Evolutionary conservation across 495 filamentous ascomycete genomes (phyloP).

Genomic region (Venustampulla echinocandica): DNA sequence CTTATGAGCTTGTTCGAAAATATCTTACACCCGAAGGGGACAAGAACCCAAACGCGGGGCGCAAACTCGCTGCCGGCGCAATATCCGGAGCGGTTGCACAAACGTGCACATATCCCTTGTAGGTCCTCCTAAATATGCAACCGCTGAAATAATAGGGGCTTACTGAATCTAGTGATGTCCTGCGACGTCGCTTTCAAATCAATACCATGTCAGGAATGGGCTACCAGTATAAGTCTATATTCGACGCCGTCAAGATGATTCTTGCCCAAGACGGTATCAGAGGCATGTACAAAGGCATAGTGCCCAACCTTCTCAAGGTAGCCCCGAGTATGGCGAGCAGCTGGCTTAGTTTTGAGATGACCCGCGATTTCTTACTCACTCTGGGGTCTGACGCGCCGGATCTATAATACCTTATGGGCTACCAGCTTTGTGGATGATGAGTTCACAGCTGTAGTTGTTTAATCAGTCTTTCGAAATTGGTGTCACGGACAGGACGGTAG

Average conservation of each 20-base stretch:
- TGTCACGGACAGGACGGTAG: not conserved
- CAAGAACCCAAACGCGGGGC: constrained; percentile 64
- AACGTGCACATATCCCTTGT: constrained; percentile 98
- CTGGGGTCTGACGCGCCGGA: constrained; percentile 37
- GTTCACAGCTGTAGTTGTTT: not conserved
- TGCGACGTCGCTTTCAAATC: constrained; percentile 94
- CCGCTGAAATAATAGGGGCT: not conserved
- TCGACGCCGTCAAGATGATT: constrained; percentile 76
- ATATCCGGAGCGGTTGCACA: constrained; percentile 94
- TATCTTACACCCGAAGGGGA: constrained; percentile 84
- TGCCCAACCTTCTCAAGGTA: constrained; percentile 92
- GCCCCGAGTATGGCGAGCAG: constrained; percentile 97
- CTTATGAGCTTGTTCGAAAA: constrained; percentile 79
- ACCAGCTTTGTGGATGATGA: not conserved
- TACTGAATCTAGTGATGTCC: constrained; percentile 59
- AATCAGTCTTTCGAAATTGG: not conserved
- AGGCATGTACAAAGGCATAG: constrained; percentile 29
- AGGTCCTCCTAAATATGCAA: constrained; percentile 30
- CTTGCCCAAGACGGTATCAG: constrained; percentile 64
- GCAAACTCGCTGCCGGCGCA: constrained; percentile 84
- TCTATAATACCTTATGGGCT: not conserved
- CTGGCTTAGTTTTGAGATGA: constrained; percentile 94
- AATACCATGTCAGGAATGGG: constrained; percentile 99
- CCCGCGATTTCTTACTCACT: constrained; percentile 70
- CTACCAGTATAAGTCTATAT: constrained; percentile 82